Percentiles rank a stretch among this genome's conserved stretches.
Conservation (phyloP, 345 rosid genomes). For the Brassica carinata region DNA sequence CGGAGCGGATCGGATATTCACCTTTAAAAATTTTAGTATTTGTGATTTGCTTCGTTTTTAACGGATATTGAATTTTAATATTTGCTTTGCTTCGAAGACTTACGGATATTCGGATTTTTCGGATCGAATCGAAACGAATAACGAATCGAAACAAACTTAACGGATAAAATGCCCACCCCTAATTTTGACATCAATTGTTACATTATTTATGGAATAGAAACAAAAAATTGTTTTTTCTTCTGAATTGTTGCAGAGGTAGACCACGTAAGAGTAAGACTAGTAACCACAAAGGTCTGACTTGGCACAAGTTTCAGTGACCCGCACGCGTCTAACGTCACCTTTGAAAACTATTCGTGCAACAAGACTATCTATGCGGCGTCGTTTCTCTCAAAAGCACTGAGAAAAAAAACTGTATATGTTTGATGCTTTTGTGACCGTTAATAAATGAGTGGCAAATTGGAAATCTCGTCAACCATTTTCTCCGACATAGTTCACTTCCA, state of each 20-base stretch:
- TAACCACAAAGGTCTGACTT: conserved; percentile 32
- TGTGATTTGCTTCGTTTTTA: too few relatives aligned
- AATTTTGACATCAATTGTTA: neutral
- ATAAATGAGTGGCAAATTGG: conserved; percentile 25
- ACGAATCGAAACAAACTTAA: too few relatives aligned
- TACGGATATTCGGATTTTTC: too few relatives aligned
- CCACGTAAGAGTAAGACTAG: conserved; percentile 36
- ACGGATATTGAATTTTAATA: too few relatives aligned
- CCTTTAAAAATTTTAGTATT: too few relatives aligned
- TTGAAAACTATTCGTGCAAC: conserved; percentile 27
- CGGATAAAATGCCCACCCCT: too few relatives aligned
- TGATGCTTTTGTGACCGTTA: conserved; percentile 34
- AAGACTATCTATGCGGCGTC: conserved; percentile 19
- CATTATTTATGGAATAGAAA: neutral
- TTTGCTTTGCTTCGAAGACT: too few relatives aligned
- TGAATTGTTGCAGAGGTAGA: conserved; percentile 39
- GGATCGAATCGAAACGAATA: too few relatives aligned
- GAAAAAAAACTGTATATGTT: conserved; percentile 13
- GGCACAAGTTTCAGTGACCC: conserved; percentile 45
- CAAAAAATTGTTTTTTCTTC: neutral
- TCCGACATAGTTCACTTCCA: conserved; percentile 38
- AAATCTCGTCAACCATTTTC: conserved; percentile 31
- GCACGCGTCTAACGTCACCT: conserved; percentile 43
- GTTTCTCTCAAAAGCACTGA: conserved; percentile 18
- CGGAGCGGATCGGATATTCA: too few relatives aligned